Evolutionary conservation across 441 rosid genomes (phyloP).

Genomic region (Syzygium malaccense): DNA sequence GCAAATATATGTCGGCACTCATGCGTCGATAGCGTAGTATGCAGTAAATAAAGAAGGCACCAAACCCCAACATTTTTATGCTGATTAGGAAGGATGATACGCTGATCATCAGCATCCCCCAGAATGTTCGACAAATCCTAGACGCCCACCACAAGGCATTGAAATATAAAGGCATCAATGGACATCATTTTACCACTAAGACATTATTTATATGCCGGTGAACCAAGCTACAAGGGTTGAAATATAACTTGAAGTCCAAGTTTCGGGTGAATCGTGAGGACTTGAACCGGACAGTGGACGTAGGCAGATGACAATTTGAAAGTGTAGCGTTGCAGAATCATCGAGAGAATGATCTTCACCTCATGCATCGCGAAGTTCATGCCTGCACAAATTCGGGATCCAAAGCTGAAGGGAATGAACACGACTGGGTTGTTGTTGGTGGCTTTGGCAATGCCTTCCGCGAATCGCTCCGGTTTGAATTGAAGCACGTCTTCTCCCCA

Average conservation of each 20-base stretch:
- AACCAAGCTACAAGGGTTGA: not conserved
- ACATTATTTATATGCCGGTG: not conserved
- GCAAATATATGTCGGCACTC: not conserved
- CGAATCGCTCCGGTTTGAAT: not conserved
- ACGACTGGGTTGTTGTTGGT: not conserved
- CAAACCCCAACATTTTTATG: not conserved
- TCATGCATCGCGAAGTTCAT: not conserved
- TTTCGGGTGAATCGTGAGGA: not conserved
- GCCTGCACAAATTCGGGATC: not conserved
- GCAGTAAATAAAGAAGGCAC: not conserved
- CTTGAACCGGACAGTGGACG: not conserved
- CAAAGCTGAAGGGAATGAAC: not conserved
- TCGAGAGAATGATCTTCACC: not conserved
- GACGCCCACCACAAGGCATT: not conserved
- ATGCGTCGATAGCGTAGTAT: not conserved
- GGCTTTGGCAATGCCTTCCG: not conserved
- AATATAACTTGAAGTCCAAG: not conserved
- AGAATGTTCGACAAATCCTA: not conserved
- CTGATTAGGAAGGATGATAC: not conserved
- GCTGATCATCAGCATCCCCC: not conserved
- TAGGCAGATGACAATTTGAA: not conserved
- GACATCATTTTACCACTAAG: not conserved
- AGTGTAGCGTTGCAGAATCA: not conserved
- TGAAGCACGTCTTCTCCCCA: not conserved
- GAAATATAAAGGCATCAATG: not conserved